These are phyloP conservation scores for Aphanomyces cochlioides DNA, from an alignment of 352 stramenopile genomes.

Conservation along the genomic window DNA sequence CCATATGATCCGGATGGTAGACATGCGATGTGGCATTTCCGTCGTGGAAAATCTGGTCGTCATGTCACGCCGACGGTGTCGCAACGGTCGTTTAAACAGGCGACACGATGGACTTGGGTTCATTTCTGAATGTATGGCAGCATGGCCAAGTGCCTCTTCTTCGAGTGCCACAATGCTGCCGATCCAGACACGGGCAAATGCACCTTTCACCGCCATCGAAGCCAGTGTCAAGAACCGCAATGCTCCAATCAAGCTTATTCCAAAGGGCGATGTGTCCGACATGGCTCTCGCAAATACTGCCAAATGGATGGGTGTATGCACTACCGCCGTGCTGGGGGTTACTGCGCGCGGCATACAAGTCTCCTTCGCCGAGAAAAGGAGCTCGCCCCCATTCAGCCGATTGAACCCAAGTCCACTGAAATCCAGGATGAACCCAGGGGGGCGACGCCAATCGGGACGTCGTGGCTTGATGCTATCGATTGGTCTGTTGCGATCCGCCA, in stretches of 20 bases:
- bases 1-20: too few relatives aligned
- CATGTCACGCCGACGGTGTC: too few relatives aligned
- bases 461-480: too few relatives aligned
- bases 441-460: too few relatives aligned
- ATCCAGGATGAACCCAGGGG: too few relatives aligned
- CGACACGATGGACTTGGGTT: too few relatives aligned
- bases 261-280: slow-evolving; percentile 67
- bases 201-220: slow-evolving; percentile 25
- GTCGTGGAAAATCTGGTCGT: too few relatives aligned
- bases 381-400: too few relatives aligned
- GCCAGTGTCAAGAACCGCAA: slow-evolving; percentile 65
- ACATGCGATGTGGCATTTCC: too few relatives aligned
- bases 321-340: slow-evolving; percentile 58
- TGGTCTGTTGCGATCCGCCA: too few relatives aligned
- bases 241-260: slow-evolving; percentile 76
- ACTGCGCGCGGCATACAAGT: slow-evolving; percentile 60
- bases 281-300: slow-evolving; percentile 59
- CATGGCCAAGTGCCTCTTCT: slow-evolving; percentile 16
- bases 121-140: not conserved
- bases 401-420: too few relatives aligned
- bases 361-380: not conserved
- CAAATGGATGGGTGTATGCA: slow-evolving; percentile 72
- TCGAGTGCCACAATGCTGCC: slow-evolving; percentile 17
- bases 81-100: too few relatives aligned
- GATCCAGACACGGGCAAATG: slow-evolving; percentile 14